Evolutionary conservation across 352 stramenopile genomes (phyloP).

Genomic region (Phytophthora vignae): DNA sequence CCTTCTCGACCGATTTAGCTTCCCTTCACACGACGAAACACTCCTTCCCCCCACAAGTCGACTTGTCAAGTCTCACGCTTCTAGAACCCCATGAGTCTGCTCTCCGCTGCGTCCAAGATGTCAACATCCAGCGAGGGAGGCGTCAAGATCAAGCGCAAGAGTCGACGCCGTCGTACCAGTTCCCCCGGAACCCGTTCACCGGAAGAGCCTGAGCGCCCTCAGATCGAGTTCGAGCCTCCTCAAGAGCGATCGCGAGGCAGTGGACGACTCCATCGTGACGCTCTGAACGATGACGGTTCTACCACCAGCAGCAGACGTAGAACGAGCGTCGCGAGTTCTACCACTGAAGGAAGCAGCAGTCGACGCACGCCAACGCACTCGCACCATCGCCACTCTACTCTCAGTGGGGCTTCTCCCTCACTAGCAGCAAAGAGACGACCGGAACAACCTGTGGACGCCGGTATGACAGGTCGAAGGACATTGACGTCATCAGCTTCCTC

Average conservation of each 20-base stretch:
- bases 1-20: slow-evolving; percentile 18
- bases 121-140: slow-evolving; percentile 6
- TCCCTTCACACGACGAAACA: slow-evolving; percentile 3
- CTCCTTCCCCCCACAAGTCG: slow-evolving; percentile 8
- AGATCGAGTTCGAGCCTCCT: slow-evolving; percentile 11
- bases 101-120: slow-evolving; percentile 15
- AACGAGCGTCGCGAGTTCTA: not conserved
- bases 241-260: slow-evolving; percentile 7
- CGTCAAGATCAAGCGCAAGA: slow-evolving; percentile 37
- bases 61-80: slow-evolving; percentile 1
- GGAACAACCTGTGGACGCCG: slow-evolving; percentile 9
- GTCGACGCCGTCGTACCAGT: slow-evolving; percentile 14
- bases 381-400: slow-evolving; percentile 2
- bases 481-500: slow-evolving; percentile 61
- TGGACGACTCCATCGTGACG: slow-evolving; percentile 13
- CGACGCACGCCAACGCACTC: slow-evolving; percentile 20
- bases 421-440: slow-evolving; percentile 1
- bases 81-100: slow-evolving; percentile 20
- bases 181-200: not conserved
- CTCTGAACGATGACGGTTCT: not conserved
- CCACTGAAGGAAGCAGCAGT: slow-evolving; percentile 11
- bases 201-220: slow-evolving; percentile 6
- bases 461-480: slow-evolving; percentile 8
- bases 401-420: not conserved
- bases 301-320: not conserved